These are phyloP conservation scores for Mycena kentingensis DNA, from an alignment of 768 basidiomycete genomes.

Conservation along the genomic window DNA sequence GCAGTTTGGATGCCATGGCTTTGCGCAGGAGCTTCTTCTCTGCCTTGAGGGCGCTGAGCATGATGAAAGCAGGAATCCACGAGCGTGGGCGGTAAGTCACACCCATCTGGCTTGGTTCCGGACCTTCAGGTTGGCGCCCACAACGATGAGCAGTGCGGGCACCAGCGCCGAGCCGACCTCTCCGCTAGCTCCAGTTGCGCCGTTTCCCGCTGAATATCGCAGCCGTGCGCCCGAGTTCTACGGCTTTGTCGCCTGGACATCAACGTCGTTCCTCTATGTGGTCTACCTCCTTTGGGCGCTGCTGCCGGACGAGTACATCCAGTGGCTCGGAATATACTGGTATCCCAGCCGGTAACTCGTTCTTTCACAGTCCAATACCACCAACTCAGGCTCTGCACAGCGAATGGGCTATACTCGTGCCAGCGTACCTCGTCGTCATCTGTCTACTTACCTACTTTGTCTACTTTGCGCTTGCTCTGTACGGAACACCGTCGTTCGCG, in stretches of 20 bases:
- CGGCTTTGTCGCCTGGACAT: slow-evolving; percentile 87
- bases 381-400: slow-evolving; percentile 38
- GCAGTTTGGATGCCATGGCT: slow-evolving; percentile 46
- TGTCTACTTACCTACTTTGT: slow-evolving; percentile 75
- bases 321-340: slow-evolving; percentile 72
- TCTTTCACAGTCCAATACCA: neutral
- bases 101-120: too few relatives aligned
- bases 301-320: slow-evolving; percentile 70
- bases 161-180: slow-evolving; percentile 40
- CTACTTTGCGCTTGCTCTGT: slow-evolving; percentile 76
- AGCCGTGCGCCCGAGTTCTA: slow-evolving; percentile 84
- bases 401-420: slow-evolving; percentile 84
- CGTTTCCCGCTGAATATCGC: slow-evolving; percentile 48
- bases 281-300: slow-evolving; percentile 81
- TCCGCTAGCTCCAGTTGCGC: slow-evolving; percentile 46
- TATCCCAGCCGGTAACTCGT: slow-evolving; percentile 75
- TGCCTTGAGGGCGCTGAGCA: slow-evolving; percentile 30
- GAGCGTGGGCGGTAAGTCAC: too few relatives aligned
- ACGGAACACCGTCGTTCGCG: slow-evolving; percentile 68
- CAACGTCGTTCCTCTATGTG: slow-evolving; percentile 69
- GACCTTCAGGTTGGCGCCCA: too few relatives aligned
- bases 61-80: neutral
- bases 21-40: slow-evolving; percentile 63
- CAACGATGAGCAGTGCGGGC: too few relatives aligned
- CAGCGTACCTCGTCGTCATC: slow-evolving; percentile 72